Evolutionary conservation across 768 basidiomycete species (phyloP), one percentile per base, ranked within the genome.

Genomic region (Leucosporidium yakuticum): DNA sequence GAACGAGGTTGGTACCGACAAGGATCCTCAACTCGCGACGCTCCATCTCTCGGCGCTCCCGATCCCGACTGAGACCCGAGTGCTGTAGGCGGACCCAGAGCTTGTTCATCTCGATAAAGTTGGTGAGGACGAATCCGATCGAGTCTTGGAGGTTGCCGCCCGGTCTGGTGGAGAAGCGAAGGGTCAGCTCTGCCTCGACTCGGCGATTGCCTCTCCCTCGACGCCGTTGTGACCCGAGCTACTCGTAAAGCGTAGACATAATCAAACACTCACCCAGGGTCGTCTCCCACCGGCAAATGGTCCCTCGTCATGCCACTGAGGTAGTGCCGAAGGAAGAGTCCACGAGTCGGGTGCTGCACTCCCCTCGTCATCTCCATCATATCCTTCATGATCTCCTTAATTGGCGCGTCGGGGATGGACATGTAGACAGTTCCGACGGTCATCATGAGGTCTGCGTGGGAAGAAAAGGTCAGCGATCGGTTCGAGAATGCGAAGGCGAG

Each of bases 361-460:
- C 96, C 96, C 25, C 93, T 83, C 47, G 92, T 92, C 96, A 98
- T 98, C 79, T 99, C 96, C 89, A 99, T 89, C 95, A 98, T 97
- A 79, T 99, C 96, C 83, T 96, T 98, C 95, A 98, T 99, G 70
- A 99, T 92, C 81, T 99, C 95, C 83, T 93, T 96, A 64, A 98
- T 87, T 6, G 95, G 95, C 15, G 95, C 94, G 67, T 96, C 95
- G 4, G 92, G 87, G 61, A 97, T 87, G 34, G 92, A 93, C 96
- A 99, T 98, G 83, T 97, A 99, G 47, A 98, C 94, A 1, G 95
- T 91, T 71, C 96, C 96, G 69, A 99, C 95, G 49, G 96, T 98
- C 75, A 98, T 96, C 96, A 99, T 98, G 76, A 98, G 89, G 80
- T 98, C 63, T 68, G 62, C 23, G 17, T 4, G 19, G 51, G 23